Evolutionary conservation across 208 protist genomes (phyloP).

Genomic region (Leishmania gerbilli): DNA sequence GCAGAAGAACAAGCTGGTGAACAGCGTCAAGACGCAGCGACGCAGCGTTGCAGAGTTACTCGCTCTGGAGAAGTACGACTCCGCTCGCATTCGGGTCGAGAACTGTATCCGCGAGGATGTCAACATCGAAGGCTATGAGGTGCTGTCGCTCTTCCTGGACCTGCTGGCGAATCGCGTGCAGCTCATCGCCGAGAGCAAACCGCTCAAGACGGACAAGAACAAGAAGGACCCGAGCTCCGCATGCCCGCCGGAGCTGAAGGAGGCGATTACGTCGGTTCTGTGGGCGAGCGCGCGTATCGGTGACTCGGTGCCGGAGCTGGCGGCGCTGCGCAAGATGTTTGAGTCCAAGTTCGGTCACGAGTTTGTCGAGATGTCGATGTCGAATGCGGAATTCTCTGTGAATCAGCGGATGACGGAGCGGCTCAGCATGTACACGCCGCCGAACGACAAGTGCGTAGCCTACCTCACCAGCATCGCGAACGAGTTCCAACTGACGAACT

Average conservation of each 20-base stretch:
- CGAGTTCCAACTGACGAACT: constrained; percentile 79
- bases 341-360: constrained; percentile 86
- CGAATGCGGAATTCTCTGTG: constrained; percentile 87
- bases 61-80: constrained; percentile 89
- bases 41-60: constrained; percentile 85
- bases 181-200: constrained; percentile 79
- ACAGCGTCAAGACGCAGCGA: constrained; percentile 87
- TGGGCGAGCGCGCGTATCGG: constrained; percentile 78
- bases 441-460: constrained; percentile 80
- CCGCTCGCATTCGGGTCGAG: constrained; percentile 88
- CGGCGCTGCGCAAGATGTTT: constrained; percentile 68
- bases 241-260: constrained; percentile 91
- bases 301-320: constrained; percentile 75
- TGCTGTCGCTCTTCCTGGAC: constrained; percentile 85
- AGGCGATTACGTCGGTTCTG: constrained; percentile 84
- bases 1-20: constrained; percentile 90
- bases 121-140: constrained; percentile 87
- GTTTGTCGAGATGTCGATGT: constrained; percentile 80
- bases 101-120: constrained; percentile 87
- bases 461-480: constrained; percentile 83
- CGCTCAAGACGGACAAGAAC: constrained; percentile 38
- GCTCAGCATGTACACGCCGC: constrained; percentile 69
- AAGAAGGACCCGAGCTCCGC: constrained; percentile 48
- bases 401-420: constrained; percentile 89
- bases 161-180: constrained; percentile 82